Evolutionary conservation across 2,329 filamentous ascomycete species (phyloP), one percentile per base, ranked within the genome.

Genomic region (Colletotrichum viniferum): DNA sequence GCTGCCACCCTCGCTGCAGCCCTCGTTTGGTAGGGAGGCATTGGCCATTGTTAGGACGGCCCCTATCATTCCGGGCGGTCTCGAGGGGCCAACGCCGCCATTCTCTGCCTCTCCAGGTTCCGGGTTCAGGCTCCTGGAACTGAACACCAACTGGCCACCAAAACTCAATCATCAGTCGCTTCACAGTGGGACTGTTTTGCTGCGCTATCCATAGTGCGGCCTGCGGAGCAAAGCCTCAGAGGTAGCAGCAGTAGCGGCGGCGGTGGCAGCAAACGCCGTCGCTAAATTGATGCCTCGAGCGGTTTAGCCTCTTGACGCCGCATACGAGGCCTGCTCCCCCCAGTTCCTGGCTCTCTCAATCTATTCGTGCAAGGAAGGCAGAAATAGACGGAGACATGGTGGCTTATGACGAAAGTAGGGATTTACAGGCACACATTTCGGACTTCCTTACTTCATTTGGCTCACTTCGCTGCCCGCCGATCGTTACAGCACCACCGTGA

Each of bases 361-460:
- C 34, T 55, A 32, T 74, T 38, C 56, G 69, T 62, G 56, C 69
- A 72, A 58, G 69, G 55, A 74, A 24, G 48, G 61, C 69, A 58
- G 26, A 34, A 28, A 58, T 58, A 58, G 30, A 68, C 34, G 32
- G 32, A 38, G 64, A 55, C 24, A 38, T 65, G 34, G 60, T 24
- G 34, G 48, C 56, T 38, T 34, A 71, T 74, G 72, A 74, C 52
- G 36, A 66, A 13, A 43, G 38, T 48, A 48, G 21, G 48, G 58
- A 64, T 65, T 60, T n/a, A 38, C 71, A 30, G 61, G 55, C 55
- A 60, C 58, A 10, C 38, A 28, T 24, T n/a, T 14, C 61, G 43
- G n/a, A 52, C 21, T 38, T 38, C 70, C 32, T 62, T 65, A 26
- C 24, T 30, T 28, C 36, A 10, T 24, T 28, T 65, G 62, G 62